Percentiles rank a stretch among this genome's conserved stretches.
Evolutionary conservation across 805 yeast genomes (phyloP).

Genomic region (Pichia insulana): DNA sequence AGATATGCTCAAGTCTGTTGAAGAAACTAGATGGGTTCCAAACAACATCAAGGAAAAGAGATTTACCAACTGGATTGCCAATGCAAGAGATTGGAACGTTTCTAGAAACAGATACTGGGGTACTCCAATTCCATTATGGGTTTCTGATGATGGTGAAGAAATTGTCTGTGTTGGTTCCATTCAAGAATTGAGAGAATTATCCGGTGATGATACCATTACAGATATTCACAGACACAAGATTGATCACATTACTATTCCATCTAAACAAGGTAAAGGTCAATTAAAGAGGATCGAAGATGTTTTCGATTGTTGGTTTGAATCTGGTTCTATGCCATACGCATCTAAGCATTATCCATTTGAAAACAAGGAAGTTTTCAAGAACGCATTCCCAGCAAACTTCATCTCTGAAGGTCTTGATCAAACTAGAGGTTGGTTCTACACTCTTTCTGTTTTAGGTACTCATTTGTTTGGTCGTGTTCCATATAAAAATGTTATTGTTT

Average conservation of each 20-base stretch:
- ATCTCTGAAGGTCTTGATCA: constrained; percentile 98
- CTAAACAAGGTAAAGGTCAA: constrained; percentile 77
- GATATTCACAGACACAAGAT: constrained; percentile 93
- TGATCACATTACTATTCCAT: constrained; percentile 89
- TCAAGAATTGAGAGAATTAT: constrained; percentile 72
- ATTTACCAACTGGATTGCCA: constrained; percentile 95
- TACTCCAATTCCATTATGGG: constrained; percentile 98
- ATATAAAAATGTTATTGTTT: constrained; percentile 87
- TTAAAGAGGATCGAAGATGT: constrained; percentile 93
- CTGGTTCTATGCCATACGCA: constrained; percentile 98
- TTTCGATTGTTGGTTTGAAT: constrained; percentile 99
- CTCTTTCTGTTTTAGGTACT: constrained; percentile 90
- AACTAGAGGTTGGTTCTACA: constrained; percentile 99
- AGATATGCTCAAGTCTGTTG: constrained; percentile 78
- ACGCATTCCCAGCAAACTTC: constrained; percentile 92
- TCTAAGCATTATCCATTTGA: constrained; percentile 93
- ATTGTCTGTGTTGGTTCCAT: constrained; percentile 89
- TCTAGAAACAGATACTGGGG: constrained; percentile 99
- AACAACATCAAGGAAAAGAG: constrained; percentile 82
- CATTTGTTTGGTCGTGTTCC: constrained; percentile 91
- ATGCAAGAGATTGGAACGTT: constrained; percentile 98
- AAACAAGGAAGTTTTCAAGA: constrained; percentile 56
- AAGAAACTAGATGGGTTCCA: constrained; percentile 93
- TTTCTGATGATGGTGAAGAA: constrained; percentile 85
- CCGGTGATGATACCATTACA: constrained; percentile 73